Evolutionary conservation across 202 grass and related monocot species (phyloP).

Genomic region (Setaria italica): DNA sequence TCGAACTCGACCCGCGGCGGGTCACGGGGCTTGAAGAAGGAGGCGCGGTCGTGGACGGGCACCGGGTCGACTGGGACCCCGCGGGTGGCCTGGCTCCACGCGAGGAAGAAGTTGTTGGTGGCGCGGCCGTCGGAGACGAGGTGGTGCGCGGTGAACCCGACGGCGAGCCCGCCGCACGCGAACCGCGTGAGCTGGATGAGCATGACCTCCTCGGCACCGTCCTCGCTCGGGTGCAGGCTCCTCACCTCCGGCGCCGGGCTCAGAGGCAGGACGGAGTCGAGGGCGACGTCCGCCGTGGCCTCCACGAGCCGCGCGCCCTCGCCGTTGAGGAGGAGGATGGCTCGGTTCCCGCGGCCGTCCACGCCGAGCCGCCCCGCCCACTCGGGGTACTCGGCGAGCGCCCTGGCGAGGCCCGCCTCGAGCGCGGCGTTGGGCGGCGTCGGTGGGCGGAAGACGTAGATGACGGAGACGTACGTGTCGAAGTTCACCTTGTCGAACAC

Average conservation of each 20-base stretch:
- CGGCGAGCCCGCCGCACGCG: not conserved
- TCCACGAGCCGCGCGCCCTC: not conserved
- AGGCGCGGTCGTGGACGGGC: too few relatives aligned
- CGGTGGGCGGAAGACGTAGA: slow-evolving; percentile 33
- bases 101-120: too few relatives aligned
- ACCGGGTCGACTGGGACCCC: too few relatives aligned
- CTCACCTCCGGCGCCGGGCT: not conserved
- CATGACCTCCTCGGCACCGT: not conserved
- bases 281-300: not conserved
- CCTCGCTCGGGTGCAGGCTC: not conserved
- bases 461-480: slow-evolving; percentile 13
- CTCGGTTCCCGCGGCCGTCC: too few relatives aligned
- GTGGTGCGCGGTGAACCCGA: too few relatives aligned
- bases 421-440: slow-evolving; percentile 11
- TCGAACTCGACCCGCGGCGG: not conserved
- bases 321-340: too few relatives aligned
- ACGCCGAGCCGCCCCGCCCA: too few relatives aligned
- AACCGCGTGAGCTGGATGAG: not conserved
- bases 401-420: slow-evolving; percentile 31
- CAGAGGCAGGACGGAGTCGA: not conserved
- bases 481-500: slow-evolving; percentile 45
- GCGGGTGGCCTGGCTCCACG: too few relatives aligned
- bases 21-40: too few relatives aligned
- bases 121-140: too few relatives aligned
- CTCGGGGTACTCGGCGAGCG: not conserved